Evolutionary conservation across 129 eudicot species (phyloP).

Genomic region (Deinandra increscens): DNA sequence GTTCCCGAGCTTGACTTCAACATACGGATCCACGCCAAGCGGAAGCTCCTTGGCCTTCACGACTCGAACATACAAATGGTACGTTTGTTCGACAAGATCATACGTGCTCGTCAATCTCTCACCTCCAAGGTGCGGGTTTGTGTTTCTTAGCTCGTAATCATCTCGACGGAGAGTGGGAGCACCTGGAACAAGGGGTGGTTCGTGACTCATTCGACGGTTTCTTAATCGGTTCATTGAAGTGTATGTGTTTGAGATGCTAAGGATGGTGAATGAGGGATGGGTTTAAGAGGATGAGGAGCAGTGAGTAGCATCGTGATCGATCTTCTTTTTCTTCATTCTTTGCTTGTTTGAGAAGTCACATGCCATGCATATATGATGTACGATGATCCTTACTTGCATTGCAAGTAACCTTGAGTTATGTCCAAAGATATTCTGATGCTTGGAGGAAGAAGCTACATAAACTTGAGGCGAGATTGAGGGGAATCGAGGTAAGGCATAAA

Average conservation of each 20-base stretch:
- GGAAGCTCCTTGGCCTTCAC: constrained; percentile 73
- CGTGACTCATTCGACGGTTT: constrained; percentile 41
- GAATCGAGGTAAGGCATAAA: constrained; percentile 35
- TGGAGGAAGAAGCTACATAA: constrained; percentile 35
- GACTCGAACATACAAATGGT: constrained; percentile 65
- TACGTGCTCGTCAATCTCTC: constrained; percentile 66
- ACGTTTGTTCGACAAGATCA: constrained; percentile 77
- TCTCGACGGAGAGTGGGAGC: constrained; percentile 34
- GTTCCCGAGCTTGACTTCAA: constrained; percentile 77
- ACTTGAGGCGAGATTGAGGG: constrained; percentile 7
- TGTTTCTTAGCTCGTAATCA: constrained; percentile 61
- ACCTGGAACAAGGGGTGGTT: background rate
- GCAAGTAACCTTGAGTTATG: constrained; percentile 35
- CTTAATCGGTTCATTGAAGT: constrained; percentile 39
- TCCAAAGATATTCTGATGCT: constrained; percentile 16
- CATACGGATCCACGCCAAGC: constrained; percentile 55
- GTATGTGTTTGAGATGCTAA: constrained; percentile 40
- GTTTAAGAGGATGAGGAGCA: constrained; percentile 45
- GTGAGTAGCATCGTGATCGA: constrained; percentile 40
- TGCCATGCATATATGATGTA: constrained; percentile 30
- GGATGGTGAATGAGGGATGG: constrained; percentile 9
- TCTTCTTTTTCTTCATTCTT: constrained; percentile 33
- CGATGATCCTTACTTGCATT: constrained; percentile 25
- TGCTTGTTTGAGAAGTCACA: constrained; percentile 33
- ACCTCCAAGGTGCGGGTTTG: constrained; percentile 56